Conservation (phyloP, 805 yeast species). For the Kockiozyma suomiensis region DNA sequence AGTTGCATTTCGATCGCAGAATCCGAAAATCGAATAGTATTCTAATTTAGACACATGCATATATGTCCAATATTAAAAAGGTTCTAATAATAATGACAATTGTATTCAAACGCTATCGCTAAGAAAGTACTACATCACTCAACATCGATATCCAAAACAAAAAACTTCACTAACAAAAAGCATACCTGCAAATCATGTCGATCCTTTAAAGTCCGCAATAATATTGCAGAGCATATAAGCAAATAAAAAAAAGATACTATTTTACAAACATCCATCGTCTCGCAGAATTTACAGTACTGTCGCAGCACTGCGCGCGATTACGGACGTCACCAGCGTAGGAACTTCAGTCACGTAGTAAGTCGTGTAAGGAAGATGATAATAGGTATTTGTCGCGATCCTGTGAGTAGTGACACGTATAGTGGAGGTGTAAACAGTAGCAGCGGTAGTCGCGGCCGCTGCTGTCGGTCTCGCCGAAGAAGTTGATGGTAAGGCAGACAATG, state of each 20-base stretch:
- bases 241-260: neutral
- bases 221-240: neutral
- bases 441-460: neutral
- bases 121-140: too few species aligned
- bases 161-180: too few species aligned
- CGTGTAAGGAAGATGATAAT: slow-evolving; percentile 5
- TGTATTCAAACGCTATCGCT: neutral
- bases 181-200: neutral
- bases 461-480: neutral
- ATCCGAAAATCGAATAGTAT: slow-evolving; percentile 4
- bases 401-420: neutral
- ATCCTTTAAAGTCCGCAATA: neutral
- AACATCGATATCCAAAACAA: neutral
- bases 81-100: neutral
- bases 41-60: neutral
- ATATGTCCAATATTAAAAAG: neutral
- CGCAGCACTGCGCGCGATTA: neutral
- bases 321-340: slow-evolving; percentile 3
- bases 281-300: too few species aligned
- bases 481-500: neutral
- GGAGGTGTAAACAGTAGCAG: neutral
- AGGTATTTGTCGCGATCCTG: slow-evolving; percentile 14
- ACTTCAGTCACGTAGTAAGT: neutral
- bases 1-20: slow-evolving; percentile 62
- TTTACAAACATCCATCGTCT: neutral